Percentiles rank a stretch among this genome's conserved stretches.
These are phyloP conservation scores for Adansonia grandidieri DNA, from an alignment of 441 rosid genomes.

Conservation along the genomic window DNA sequence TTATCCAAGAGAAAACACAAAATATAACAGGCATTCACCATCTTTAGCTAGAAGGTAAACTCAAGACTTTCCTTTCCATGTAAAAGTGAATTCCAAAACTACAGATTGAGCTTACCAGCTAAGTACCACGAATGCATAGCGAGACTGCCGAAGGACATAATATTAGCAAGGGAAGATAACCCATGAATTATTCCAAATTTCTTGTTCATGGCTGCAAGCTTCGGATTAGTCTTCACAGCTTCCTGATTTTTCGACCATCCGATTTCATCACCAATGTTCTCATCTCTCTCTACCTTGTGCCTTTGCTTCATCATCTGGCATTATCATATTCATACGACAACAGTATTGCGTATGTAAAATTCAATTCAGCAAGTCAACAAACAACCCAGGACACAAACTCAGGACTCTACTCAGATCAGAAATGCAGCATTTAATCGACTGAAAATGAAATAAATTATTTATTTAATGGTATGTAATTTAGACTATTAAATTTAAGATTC, in stretches of 20 bases:
- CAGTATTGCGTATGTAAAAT: background rate
- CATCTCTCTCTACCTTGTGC: constrained; percentile 67
- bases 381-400: background rate
- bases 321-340: constrained; percentile 18
- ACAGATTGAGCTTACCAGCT: constrained; percentile 67
- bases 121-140: constrained; percentile 79
- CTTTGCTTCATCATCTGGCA: constrained; percentile 74
- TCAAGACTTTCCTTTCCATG: background rate
- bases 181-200: constrained; percentile 80
- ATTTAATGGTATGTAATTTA: background rate
- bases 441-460: background rate
- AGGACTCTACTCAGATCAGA: background rate
- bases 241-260: constrained; percentile 67
- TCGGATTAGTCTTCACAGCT: constrained; percentile 60
- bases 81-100: constrained; percentile 22
- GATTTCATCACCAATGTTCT: constrained; percentile 55
- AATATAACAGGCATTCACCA: background rate
- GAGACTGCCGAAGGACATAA: constrained; percentile 66
- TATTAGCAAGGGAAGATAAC: constrained; percentile 67
- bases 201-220: constrained; percentile 77
- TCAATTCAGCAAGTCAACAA: background rate
- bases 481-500: background rate
- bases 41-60: background rate
- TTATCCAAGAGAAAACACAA: background rate
- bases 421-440: background rate